Evolutionary conservation across 2,329 filamentous ascomycete species (phyloP).

Genomic region (Whalleya microplaca): DNA sequence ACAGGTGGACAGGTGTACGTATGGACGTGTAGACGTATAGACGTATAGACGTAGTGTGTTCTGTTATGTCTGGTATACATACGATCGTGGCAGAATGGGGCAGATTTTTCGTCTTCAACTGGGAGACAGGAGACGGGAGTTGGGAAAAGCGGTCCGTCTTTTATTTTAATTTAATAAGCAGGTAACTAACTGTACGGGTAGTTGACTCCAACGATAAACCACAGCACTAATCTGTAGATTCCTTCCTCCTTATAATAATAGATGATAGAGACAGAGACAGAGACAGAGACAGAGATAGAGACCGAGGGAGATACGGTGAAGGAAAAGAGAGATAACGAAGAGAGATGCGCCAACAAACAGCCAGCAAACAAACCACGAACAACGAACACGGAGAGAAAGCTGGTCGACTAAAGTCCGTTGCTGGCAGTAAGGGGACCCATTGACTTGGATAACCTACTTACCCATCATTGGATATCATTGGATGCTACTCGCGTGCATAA

Average conservation of each 20-base stretch:
- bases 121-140: neutral
- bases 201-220: neutral
- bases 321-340: neutral
- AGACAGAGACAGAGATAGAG: neutral
- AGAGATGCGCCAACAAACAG: neutral
- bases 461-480: too few species aligned
- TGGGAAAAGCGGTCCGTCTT: too few species aligned
- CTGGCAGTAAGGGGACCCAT: neutral
- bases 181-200: too few species aligned
- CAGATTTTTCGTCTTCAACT: neutral
- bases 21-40: too few species aligned
- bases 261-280: neutral
- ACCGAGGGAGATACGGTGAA: neutral
- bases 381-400: neutral
- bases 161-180: too few species aligned
- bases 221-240: too few species aligned
- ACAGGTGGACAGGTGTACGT: too few species aligned
- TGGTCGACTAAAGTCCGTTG: neutral
- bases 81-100: too few species aligned
- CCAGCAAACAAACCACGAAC: neutral
- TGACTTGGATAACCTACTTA: constrained; percentile 3
- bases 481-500: neutral
- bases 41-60: too few species aligned
- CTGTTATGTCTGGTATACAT: too few species aligned
- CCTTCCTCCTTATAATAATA: too few species aligned